Evolutionary conservation across 1,284 basidiomycete genomes (phyloP).

Genomic region (Tilletia horrida): DNA sequence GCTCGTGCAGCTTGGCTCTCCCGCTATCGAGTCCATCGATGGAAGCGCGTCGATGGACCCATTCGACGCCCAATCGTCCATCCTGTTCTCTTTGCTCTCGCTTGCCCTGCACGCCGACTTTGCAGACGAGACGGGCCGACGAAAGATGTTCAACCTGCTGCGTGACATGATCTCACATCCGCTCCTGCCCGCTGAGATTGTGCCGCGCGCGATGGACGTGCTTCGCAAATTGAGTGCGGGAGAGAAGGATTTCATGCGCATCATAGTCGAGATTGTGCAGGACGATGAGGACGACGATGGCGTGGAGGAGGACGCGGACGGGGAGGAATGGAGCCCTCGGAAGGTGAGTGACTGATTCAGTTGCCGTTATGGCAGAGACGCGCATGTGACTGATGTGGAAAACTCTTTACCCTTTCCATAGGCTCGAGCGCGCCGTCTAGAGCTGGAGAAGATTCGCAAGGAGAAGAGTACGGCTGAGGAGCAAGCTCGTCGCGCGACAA

Average conservation of each 20-base stretch:
- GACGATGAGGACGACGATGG: slow-evolving; percentile 29
- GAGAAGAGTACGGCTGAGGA: slow-evolving; percentile 13
- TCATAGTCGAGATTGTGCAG: slow-evolving; percentile 89
- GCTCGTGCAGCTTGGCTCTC: neutral
- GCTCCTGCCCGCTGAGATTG: slow-evolving; percentile 71
- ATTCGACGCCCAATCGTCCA: slow-evolving; percentile 56
- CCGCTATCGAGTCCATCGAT: slow-evolving; percentile 6
- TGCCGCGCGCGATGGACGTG: slow-evolving; percentile 80
- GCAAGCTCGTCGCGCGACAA: slow-evolving; percentile 24
- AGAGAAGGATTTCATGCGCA: slow-evolving; percentile 85
- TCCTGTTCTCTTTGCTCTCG: slow-evolving; percentile 75
- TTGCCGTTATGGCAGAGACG: no score
- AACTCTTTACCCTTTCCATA: neutral
- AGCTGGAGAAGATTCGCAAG: neutral
- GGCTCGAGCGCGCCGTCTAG: neutral
- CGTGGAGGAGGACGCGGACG: slow-evolving; percentile 56
- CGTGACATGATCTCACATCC: slow-evolving; percentile 60
- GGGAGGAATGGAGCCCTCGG: slow-evolving; percentile 24
- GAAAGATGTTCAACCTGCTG: slow-evolving; percentile 72
- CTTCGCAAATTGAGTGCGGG: slow-evolving; percentile 76
- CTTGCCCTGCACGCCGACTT: slow-evolving; percentile 84
- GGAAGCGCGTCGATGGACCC: neutral
- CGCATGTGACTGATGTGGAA: neutral
- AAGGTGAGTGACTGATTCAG: slow-evolving; percentile 12
- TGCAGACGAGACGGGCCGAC: slow-evolving; percentile 85